phyloP scores from a whole-genome alignment of 371 early-diverging fungal genomes.

The Apophysomyces variabilis region DNA sequence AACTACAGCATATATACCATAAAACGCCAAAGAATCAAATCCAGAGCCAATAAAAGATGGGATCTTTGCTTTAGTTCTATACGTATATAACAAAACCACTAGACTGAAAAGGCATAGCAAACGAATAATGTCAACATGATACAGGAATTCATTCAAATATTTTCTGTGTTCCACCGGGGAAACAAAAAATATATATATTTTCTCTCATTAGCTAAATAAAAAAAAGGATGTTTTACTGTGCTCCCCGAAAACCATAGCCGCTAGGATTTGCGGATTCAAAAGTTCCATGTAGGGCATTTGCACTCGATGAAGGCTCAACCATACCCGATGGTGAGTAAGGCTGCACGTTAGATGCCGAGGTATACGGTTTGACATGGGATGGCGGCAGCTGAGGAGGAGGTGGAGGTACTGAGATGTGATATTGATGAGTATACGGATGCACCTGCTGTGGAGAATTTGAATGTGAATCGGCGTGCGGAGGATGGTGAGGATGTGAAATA shows the following conservation, averaged over 20 bases:
- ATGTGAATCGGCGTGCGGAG: slow-evolving; percentile 1
- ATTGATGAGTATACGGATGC: slow-evolving; percentile 1
- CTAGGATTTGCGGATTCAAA: slow-evolving; percentile 7
- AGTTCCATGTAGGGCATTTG: slow-evolving; percentile 6
- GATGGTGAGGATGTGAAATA: slow-evolving; percentile 11
- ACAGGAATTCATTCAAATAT: not conserved
- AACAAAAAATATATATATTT: slow-evolving; percentile 8
- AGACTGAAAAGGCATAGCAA: too few relatives aligned
- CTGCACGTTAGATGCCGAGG: slow-evolving; percentile 26
- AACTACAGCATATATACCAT: too few relatives aligned
- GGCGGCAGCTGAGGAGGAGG: not conserved
- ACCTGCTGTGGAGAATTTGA: slow-evolving; percentile 9
- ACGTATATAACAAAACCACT: too few relatives aligned
- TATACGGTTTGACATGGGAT: slow-evolving; percentile 26
- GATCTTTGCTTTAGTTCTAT: too few relatives aligned
- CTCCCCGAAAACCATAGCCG: slow-evolving; percentile 8
- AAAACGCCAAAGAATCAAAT: too few relatives aligned
- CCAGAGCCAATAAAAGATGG: too few relatives aligned
- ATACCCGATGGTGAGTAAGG: slow-evolving; percentile 38
- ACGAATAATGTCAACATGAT: not conserved
- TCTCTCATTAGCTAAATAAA: not conserved
- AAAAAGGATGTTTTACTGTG: slow-evolving; percentile 8
- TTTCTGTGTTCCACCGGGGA: slow-evolving; percentile 12
- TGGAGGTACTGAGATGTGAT: slow-evolving; percentile 3
- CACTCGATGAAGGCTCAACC: slow-evolving; percentile 22